Conservation (phyloP, 305 asterid species). For the Ajuga reptans region DNA sequence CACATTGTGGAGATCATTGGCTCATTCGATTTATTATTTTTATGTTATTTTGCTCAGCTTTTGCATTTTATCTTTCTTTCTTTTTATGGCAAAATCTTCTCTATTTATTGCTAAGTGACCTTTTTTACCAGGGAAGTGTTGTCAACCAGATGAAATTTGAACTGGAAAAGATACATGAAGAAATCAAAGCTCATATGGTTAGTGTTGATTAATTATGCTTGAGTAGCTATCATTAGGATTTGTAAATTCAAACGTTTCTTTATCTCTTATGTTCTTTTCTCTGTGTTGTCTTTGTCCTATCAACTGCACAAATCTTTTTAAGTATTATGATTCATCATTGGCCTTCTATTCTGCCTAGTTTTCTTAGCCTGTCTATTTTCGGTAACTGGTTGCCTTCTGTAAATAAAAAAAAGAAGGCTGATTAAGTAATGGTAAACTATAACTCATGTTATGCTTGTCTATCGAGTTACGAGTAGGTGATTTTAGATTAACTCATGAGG, state of each 20-base stretch:
- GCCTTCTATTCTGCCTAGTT: not conserved
- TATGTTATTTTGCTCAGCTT: not conserved
- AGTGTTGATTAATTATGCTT: conserved; percentile 28
- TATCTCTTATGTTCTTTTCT: not conserved
- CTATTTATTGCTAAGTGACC: not conserved
- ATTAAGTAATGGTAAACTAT: too few relatives aligned
- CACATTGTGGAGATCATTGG: not conserved
- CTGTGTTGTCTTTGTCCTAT: conserved; percentile 8
- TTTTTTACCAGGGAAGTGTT: conserved; percentile 54
- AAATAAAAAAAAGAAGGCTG: too few relatives aligned
- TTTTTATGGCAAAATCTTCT: conserved; percentile 11
- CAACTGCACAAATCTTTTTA: conserved; percentile 10
- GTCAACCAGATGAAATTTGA: conserved; percentile 74
- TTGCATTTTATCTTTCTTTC: conserved; percentile 8
- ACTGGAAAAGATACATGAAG: conserved; percentile 67
- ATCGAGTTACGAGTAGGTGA: too few relatives aligned
- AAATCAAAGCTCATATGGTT: conserved; percentile 75
- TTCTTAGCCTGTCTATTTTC: too few relatives aligned
- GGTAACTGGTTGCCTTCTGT: too few relatives aligned
- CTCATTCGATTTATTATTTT: not conserved
- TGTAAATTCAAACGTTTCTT: not conserved
- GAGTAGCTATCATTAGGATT: conserved; percentile 3
- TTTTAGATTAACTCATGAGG: too few relatives aligned
- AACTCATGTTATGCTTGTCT: too few relatives aligned
- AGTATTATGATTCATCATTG: conserved; percentile 4